phyloP scores from a whole-genome alignment of 495 filamentous ascomycete species.

The Aspergillus sclerotiicarbonarius region DNA sequence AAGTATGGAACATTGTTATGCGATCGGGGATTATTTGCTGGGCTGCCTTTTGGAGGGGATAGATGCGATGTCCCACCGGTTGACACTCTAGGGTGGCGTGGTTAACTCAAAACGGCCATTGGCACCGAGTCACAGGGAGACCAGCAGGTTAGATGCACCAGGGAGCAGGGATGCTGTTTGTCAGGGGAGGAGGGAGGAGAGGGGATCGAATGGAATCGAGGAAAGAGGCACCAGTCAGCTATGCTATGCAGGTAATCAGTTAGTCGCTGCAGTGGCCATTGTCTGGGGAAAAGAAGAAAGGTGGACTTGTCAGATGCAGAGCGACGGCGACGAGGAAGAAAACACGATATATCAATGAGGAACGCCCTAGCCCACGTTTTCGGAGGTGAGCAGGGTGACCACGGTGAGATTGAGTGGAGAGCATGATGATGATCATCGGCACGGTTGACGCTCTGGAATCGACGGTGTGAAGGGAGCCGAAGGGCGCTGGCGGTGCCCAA shows the following conservation, averaged over 20 bases:
- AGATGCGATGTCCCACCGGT: background rate
- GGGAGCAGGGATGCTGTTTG: constrained; percentile 9
- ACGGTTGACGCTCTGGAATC: background rate
- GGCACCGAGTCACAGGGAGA: constrained; percentile 3
- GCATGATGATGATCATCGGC: constrained; percentile 1
- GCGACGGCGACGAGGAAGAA: background rate
- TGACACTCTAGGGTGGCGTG: constrained; percentile 4
- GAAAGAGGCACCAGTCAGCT: constrained; percentile 3
- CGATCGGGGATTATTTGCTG: background rate
- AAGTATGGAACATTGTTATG: constrained; percentile 44
- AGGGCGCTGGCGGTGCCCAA: background rate
- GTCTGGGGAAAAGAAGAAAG: background rate
- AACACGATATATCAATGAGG: constrained; percentile 2
- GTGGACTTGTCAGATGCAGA: too few relatives aligned
- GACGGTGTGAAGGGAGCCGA: background rate
- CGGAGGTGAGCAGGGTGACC: background rate
- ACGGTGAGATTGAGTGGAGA: background rate
- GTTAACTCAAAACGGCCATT: constrained; percentile 14
- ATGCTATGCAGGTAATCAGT: background rate
- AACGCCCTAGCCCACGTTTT: background rate
- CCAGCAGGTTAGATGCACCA: constrained; percentile 8
- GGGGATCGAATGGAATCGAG: background rate
- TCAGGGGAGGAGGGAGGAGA: background rate
- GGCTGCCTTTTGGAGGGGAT: background rate
- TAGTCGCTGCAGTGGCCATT: constrained; percentile 7